Evolutionary conservation across 75 land plant species (phyloP).

Genomic region (Chamaecyparis obtusa): DNA sequence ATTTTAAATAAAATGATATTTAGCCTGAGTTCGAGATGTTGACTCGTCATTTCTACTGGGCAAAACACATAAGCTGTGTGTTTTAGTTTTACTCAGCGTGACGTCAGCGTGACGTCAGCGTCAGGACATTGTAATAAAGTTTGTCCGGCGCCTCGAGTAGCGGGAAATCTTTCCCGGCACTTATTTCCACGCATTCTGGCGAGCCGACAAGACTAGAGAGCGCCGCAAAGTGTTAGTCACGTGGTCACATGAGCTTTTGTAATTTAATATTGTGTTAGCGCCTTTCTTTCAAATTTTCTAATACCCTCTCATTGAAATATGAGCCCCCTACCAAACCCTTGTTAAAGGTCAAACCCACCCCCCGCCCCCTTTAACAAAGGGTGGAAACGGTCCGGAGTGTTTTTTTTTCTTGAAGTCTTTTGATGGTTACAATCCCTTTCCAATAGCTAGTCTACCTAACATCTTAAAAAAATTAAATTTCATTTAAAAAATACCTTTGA

Average conservation of each 20-base stretch:
- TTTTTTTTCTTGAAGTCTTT: too few species aligned
- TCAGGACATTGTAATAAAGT: not conserved
- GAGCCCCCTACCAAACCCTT: not conserved
- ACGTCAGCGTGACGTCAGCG: not conserved
- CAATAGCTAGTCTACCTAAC: too few species aligned
- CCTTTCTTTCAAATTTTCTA: too few species aligned
- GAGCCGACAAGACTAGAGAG: not conserved
- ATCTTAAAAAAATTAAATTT: too few species aligned
- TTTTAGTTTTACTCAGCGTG: too few species aligned
- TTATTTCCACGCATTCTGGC: not conserved
- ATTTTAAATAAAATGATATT: not conserved
- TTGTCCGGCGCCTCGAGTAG: not conserved
- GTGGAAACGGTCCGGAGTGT: not conserved
- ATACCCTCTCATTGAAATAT: not conserved
- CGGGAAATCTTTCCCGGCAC: not conserved
- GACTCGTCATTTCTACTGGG: not conserved
- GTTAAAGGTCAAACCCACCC: not conserved
- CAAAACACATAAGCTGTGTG: too few species aligned
- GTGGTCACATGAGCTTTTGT: not conserved
- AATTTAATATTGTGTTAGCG: not conserved
- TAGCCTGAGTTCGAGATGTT: not conserved
- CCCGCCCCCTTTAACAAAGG: not conserved
- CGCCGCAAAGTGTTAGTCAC: slow-evolving; percentile 1
- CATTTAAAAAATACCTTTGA: too few species aligned
- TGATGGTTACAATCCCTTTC: not conserved